Evolutionary conservation across 352 stramenopile genomes (phyloP), one percentile per base, ranked within the genome.

Genomic region (Hyaloperonospora arabidopsidis): DNA sequence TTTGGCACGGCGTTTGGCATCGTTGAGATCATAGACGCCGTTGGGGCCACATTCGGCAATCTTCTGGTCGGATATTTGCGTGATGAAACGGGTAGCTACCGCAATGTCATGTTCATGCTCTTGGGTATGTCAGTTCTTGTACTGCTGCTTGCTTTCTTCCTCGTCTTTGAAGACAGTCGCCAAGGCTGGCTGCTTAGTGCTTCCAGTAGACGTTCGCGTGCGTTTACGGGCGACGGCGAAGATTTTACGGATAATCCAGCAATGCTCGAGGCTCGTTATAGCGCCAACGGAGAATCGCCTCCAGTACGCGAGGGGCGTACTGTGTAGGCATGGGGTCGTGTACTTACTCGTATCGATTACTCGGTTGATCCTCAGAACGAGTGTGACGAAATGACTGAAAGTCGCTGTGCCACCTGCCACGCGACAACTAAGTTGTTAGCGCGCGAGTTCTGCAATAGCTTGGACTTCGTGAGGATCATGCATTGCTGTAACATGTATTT

Each of bases 1-100:
- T 92, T 93, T 48, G 86, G 86, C 23, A 82, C 78, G 3, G 86
- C 84, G 2, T 95, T 95, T 47, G 86, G 86, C 23, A 90, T 94
- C 32, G 72, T 93, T n/a, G 86, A 95, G 63, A 74, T 95, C 56
- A 81, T 73, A 5, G 82, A 93, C 52, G 84, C 83, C 1, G 77
- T 95, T 19, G 83, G 84, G 12, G 78, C 81, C 7, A 86, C 83
- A 0, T 69, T 89, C 23, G 86, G 86, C 38, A 95, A 95, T 52
- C 43, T 95, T 23, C 41, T 93, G 18, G 86, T 95, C 13, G 86
- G 86, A 34, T 95, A 84, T 54, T 56, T 95, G 49, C 74, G 83
- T 13, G 86, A 95, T 58, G 68, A 76, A 55, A 85, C 84, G 43
- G 73, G 86, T 44, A 82, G 73, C 63, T 83, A 87, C 79, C 65